Base-by-base conservation (phyloP, 176 grass and related monocot species). In the Alopecurus myosuroides region DNA sequence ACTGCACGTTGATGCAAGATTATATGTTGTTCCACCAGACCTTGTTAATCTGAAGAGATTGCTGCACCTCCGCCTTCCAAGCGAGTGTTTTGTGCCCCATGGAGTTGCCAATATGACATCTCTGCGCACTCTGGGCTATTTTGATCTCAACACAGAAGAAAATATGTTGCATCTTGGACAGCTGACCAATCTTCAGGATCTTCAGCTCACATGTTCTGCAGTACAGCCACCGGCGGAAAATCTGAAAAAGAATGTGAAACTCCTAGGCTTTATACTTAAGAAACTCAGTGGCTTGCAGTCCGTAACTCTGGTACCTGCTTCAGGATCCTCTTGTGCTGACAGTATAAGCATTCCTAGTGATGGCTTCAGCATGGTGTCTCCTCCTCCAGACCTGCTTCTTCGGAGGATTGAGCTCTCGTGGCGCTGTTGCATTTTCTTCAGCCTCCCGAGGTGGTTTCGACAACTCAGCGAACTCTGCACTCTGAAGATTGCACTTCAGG, bases 311-410 rank as follows among this genome's bases (percentile, higher is more conserved):
- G 66, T 70, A 11, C 35, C 2, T 37, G 0, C 66, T n/a, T n/a
- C n/a, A n/a, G n/a, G n/a, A n/a, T n/a, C n/a, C n/a, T n/a, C n/a
- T n/a, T n/a, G n/a, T n/a, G n/a, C n/a, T n/a, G n/a, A 0, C 66
- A 2, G 2, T 48, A 1, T 3, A 12, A 14, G 2, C 0, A 10
- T 20, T 3, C 7, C n/a, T n/a, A n/a, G n/a, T n/a, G n/a, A n/a
- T n/a, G n/a, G n/a, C n/a, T n/a, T n/a, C n/a, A n/a, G 52, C 17
- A 56, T 56, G 18, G 6, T n/a, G 52, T 3, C 52, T 2, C 20
- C 7, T n/a, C 0, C 52, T 7, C 52, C 52, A 0, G 20, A 3
- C 4, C n/a, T n/a, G n/a, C 20, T 23, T 56, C 22, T 56, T 56
- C 8, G 10, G 52, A 56, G 0, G 6, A 6, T 56, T 3, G 52